Evolutionary conservation across 108 stramenopile species (phyloP).

Genomic region (Mediolabrus comicus): DNA sequence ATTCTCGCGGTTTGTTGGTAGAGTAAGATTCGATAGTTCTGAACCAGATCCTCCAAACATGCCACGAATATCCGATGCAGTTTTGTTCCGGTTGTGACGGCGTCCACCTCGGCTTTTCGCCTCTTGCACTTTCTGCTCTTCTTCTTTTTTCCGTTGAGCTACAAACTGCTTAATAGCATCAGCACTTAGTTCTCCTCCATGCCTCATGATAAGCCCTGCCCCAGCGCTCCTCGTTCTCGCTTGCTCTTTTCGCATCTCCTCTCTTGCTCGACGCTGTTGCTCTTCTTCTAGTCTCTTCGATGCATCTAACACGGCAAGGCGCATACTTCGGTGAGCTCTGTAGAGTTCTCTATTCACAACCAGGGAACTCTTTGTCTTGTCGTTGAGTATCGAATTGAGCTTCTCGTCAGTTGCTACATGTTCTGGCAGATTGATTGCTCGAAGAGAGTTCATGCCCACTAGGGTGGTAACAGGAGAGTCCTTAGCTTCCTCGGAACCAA

Average conservation of each 20-base stretch:
- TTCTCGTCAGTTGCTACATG: conserved; percentile 11
- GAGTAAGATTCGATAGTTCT: conserved; percentile 32
- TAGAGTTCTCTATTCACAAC: conserved; percentile 51
- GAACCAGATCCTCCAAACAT: conserved; percentile 40
- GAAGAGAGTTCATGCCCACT: conserved; percentile 10
- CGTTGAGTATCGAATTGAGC: conserved; percentile 17
- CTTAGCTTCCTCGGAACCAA: conserved; percentile 13
- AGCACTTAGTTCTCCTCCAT: conserved; percentile 44
- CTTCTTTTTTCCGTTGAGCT: conserved; percentile 38
- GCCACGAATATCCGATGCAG: conserved; percentile 47
- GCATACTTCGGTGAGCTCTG: conserved; percentile 57
- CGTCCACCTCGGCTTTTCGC: conserved; percentile 41
- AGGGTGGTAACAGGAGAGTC: conserved; percentile 1
- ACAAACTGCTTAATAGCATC: conserved; percentile 48
- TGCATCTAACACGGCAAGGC: conserved; percentile 58
- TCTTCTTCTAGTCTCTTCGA: conserved; percentile 63
- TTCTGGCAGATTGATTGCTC: conserved; percentile 43
- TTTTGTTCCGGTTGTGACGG: conserved; percentile 46
- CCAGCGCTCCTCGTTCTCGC: conserved; percentile 23
- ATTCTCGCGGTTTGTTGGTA: conserved; percentile 13
- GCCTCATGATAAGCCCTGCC: conserved; percentile 54
- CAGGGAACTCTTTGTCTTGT: conserved; percentile 43
- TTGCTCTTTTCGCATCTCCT: conserved; percentile 48
- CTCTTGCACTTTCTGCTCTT: conserved; percentile 38
- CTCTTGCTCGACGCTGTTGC: conserved; percentile 43